These are phyloP conservation scores for Dendrobium catenatum DNA, from an alignment of 106 monocot genomes.

Conservation along the genomic window DNA sequence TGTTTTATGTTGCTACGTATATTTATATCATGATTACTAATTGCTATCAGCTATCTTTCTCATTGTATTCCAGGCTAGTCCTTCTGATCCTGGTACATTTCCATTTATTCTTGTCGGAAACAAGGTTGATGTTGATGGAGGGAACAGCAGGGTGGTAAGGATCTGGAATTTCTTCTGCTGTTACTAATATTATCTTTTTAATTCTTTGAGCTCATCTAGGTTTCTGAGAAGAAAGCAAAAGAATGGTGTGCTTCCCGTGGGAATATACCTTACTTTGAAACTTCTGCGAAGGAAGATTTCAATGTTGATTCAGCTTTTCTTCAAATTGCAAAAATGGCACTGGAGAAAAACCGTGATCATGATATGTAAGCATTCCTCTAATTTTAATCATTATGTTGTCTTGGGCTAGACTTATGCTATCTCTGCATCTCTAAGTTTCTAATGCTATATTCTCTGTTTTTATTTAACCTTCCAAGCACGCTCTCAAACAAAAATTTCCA, in stretches of 20 bases:
- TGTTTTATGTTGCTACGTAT: neutral
- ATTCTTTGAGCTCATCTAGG: constrained; percentile 19
- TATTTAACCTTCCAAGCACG: neutral
- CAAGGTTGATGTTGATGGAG: constrained; percentile 87
- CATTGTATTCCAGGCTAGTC: constrained; percentile 52
- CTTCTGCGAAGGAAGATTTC: constrained; percentile 79
- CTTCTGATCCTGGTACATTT: constrained; percentile 63
- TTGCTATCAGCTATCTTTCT: neutral
- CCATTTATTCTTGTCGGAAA: constrained; percentile 85
- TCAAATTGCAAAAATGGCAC: constrained; percentile 64
- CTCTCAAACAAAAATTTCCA: neutral
- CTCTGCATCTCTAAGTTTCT: neutral
- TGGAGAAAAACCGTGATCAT: constrained; percentile 63
- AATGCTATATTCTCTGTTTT: neutral
- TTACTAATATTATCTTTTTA: neutral
- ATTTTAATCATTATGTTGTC: neutral
- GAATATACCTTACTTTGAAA: constrained; percentile 87
- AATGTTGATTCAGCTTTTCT: constrained; percentile 85
- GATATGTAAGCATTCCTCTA: constrained; percentile 48
- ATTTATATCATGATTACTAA: neutral
- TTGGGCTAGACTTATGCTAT: neutral
- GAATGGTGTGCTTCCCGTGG: constrained; percentile 83
- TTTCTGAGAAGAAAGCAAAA: constrained; percentile 81
- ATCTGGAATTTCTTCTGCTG: neutral
- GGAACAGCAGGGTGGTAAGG: constrained; percentile 75